These are phyloP conservation scores for Syncephalastrum racemosum DNA, from an alignment of 371 early-diverging fungal species.

Conservation along the genomic window DNA sequence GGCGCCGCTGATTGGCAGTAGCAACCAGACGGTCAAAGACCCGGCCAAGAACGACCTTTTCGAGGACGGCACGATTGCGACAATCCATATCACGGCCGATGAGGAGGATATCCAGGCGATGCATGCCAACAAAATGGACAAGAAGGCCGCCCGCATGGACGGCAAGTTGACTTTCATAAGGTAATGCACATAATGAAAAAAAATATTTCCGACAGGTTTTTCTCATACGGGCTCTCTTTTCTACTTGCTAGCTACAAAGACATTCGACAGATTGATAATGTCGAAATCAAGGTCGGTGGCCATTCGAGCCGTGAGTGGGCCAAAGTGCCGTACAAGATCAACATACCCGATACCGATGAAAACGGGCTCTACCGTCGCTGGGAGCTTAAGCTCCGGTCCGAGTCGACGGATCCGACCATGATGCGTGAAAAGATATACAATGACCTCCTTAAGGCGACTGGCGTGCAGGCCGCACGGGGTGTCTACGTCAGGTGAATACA, in stretches of 20 bases:
- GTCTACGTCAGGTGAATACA: conserved; percentile 27
- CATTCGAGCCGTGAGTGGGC: conserved; percentile 36
- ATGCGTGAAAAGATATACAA: conserved; percentile 44
- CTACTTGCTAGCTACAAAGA: conserved; percentile 18
- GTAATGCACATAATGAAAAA: conserved; percentile 8
- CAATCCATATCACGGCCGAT: conserved; percentile 20
- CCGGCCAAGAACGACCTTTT: conserved; percentile 15
- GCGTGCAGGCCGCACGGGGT: conserved; percentile 40
- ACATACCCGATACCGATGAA: conserved; percentile 21
- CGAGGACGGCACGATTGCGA: conserved; percentile 29
- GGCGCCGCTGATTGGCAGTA: not conserved
- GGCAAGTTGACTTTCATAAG: conserved; percentile 26
- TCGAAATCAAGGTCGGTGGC: conserved; percentile 42
- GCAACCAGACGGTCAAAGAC: not conserved
- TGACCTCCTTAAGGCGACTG: conserved; percentile 36
- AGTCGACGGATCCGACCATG: conserved; percentile 41
- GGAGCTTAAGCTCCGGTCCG: conserved; percentile 37
- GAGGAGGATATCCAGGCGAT: conserved; percentile 15
- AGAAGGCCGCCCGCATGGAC: conserved; percentile 8
- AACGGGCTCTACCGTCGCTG: conserved; percentile 31
- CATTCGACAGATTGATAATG: conserved; percentile 21
- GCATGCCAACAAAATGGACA: conserved; percentile 24
- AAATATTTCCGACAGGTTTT: not conserved
- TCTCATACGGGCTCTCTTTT: not conserved
- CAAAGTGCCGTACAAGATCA: conserved; percentile 42